Evolutionary conservation across 2,329 filamentous ascomycete species (phyloP).

Genomic region (Boeremia exigua): DNA sequence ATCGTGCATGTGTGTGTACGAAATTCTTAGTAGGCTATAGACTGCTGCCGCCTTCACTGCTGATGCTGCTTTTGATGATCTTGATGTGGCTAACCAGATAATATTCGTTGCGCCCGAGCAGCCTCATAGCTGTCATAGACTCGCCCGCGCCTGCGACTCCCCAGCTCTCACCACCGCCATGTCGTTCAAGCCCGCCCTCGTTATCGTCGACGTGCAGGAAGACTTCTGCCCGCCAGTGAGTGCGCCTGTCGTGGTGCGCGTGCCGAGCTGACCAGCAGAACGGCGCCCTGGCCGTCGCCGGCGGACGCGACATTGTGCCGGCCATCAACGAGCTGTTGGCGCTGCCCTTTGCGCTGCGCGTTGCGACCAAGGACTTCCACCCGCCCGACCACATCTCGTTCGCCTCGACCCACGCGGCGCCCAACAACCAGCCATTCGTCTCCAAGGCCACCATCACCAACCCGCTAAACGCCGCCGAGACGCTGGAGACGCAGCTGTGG

Average conservation of each 20-base stretch:
- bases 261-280: slow-evolving; percentile 59
- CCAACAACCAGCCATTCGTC: slow-evolving; percentile 70
- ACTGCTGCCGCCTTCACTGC: not conserved
- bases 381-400: slow-evolving; percentile 86
- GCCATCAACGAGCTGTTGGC: slow-evolving; percentile 76
- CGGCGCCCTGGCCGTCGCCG: slow-evolving; percentile 81
- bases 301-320: slow-evolving; percentile 72
- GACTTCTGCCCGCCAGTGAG: slow-evolving; percentile 92
- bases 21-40: not conserved
- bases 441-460: slow-evolving; percentile 70
- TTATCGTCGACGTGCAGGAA: slow-evolving; percentile 90
- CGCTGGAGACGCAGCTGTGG: slow-evolving; percentile 77
- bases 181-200: slow-evolving; percentile 59
- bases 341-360: slow-evolving; percentile 72
- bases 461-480: slow-evolving; percentile 67
- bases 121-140: slow-evolving; percentile 8
- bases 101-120: too few relatives aligned
- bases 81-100: slow-evolving; percentile 3
- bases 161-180: not conserved
- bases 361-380: slow-evolving; percentile 95
- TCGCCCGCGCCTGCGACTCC: not conserved
- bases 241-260: not conserved
- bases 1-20: not conserved
- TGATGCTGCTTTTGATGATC: not conserved
- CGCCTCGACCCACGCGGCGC: slow-evolving; percentile 73